A percentile compares a stretch with the other conserved stretches of the same genome.
These are phyloP conservation scores for Aspergillus olivimuriae DNA, from an alignment of 495 filamentous ascomycete genomes.

Conservation along the genomic window DNA sequence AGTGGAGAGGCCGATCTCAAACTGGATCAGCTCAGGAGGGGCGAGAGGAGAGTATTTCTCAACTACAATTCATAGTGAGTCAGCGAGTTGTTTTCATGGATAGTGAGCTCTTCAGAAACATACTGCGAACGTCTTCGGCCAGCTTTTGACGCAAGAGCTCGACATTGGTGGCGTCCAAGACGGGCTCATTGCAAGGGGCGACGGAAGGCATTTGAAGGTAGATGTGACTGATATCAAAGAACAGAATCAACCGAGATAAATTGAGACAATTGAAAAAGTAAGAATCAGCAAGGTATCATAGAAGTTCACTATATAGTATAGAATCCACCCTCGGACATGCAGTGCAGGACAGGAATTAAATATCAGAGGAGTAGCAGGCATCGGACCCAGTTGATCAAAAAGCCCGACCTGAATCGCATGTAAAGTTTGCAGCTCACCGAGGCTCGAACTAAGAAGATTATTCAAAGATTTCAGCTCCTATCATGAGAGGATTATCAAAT, in stretches of 20 bases:
- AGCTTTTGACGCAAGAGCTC: conserved; percentile 12
- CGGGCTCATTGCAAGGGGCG: not conserved
- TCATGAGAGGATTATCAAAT: not conserved
- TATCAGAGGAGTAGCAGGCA: too few relatives aligned
- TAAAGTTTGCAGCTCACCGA: not conserved
- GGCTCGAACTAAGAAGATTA: not conserved
- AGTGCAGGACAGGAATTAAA: too few relatives aligned
- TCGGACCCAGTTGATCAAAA: not conserved
- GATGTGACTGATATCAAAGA: not conserved
- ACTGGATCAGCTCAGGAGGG: conserved; percentile 11
- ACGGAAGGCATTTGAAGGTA: conserved; percentile 8
- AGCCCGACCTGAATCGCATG: not conserved
- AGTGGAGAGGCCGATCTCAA: conserved; percentile 10
- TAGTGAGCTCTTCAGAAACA: not conserved
- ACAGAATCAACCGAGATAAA: too few relatives aligned
- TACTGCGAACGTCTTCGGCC: conserved; percentile 12
- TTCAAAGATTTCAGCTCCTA: not conserved
- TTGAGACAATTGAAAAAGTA: too few relatives aligned
- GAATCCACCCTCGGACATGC: too few relatives aligned
- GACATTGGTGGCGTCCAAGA: conserved; percentile 9
- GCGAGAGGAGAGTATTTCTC: conserved; percentile 12
- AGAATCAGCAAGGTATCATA: too few relatives aligned
- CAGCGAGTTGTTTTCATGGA: not conserved
- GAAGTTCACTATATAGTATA: too few relatives aligned
- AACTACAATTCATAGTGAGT: not conserved